Evolutionary conservation across 805 yeast species (phyloP).

Genomic region (Sporopachydermia quercuum): DNA sequence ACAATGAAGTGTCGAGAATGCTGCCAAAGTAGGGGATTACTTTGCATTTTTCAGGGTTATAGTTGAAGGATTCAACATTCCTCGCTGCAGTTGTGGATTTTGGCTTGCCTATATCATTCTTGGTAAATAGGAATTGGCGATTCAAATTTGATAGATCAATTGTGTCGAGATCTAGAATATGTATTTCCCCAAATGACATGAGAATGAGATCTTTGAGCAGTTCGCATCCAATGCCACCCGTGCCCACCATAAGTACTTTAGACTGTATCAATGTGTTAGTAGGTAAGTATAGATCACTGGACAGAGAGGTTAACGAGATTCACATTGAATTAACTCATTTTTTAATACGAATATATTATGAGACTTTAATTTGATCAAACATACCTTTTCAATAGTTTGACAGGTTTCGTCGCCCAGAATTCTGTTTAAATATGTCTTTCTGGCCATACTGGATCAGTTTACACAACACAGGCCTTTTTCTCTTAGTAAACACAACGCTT

Average conservation of each 20-base stretch:
- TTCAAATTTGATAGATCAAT: slow-evolving; percentile 86
- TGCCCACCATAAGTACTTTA: slow-evolving; percentile 74
- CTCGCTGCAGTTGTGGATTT: slow-evolving; percentile 75
- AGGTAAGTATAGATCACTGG: too few species aligned
- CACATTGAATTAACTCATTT: too few species aligned
- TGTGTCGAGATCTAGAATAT: slow-evolving; percentile 81
- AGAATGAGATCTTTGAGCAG: slow-evolving; percentile 65
- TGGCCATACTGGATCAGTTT: too few species aligned
- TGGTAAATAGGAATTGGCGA: slow-evolving; percentile 82
- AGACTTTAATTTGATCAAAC: neutral
- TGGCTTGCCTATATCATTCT: slow-evolving; percentile 78
- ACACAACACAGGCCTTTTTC: too few species aligned
- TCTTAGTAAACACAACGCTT: too few species aligned
- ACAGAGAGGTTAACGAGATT: too few species aligned
- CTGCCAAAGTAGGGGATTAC: slow-evolving; percentile 75
- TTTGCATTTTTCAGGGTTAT: slow-evolving; percentile 38
- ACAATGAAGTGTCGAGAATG: slow-evolving; percentile 60
- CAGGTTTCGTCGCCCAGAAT: neutral
- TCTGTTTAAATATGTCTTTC: neutral
- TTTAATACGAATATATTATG: too few species aligned
- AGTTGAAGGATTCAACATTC: slow-evolving; percentile 64
- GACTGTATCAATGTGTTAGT: slow-evolving; percentile 15
- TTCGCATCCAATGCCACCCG: slow-evolving; percentile 96
- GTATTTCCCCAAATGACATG: slow-evolving; percentile 75
- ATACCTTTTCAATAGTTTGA: neutral